These are phyloP conservation scores for Bisporella sp. DNA, from an alignment of 2,329 filamentous ascomycete genomes.

Conservation along the genomic window DNA sequence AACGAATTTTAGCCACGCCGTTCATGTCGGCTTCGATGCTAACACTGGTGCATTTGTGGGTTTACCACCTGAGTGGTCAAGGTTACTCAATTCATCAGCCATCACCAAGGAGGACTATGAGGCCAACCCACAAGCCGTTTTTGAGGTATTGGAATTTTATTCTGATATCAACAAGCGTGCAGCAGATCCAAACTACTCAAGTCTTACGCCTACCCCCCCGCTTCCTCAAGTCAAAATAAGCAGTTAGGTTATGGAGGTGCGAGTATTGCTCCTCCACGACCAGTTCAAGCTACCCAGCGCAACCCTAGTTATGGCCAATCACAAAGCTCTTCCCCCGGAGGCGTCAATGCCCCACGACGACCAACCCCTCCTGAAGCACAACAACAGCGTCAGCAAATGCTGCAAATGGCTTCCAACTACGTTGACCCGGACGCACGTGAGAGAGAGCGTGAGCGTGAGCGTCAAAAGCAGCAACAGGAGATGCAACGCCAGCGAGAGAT, in stretches of 20 bases:
- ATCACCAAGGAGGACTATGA: conserved; percentile 99
- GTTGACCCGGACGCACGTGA: conserved; percentile 40
- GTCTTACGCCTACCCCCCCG: conserved; percentile 58
- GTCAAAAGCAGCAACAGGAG: conserved; percentile 40
- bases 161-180: conserved; percentile 73
- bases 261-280: conserved; percentile 63
- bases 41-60: conserved; percentile 93
- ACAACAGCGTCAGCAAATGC: conserved; percentile 52
- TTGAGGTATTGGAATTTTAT: conserved; percentile 80
- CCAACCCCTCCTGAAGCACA: conserved; percentile 35
- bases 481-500: conserved; percentile 45
- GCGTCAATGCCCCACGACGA: conserved; percentile 32
- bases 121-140: conserved; percentile 82
- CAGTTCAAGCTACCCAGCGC: conserved; percentile 43
- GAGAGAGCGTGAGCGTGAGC: conserved; percentile 55
- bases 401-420: conserved; percentile 48
- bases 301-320: conserved; percentile 34
- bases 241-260: conserved; percentile 51
- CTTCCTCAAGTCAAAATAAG: conserved; percentile 48
- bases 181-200: conserved; percentile 64
- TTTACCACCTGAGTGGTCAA: conserved; percentile 93
- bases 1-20: conserved; percentile 94
- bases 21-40: conserved; percentile 96
- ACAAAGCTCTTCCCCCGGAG: conserved; percentile 5
- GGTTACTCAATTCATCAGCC: conserved; percentile 88